Conservation (phyloP, 345 rosid genomes). For the Pistacia integerrima region DNA sequence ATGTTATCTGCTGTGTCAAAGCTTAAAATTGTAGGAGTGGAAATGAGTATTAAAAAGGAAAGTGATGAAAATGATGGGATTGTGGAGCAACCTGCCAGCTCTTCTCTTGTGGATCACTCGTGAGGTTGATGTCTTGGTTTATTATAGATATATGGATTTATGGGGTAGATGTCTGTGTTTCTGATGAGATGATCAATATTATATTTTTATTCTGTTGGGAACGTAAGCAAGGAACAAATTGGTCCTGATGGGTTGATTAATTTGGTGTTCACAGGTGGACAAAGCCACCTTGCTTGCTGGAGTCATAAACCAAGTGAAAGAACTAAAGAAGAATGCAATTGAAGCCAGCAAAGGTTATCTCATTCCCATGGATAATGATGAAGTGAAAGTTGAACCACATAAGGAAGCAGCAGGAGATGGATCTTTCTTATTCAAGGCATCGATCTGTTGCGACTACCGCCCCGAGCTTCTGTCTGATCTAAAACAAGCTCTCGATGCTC, state of each 20-base stretch:
- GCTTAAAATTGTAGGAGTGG: conserved; percentile 17
- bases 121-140: conserved; percentile 5
- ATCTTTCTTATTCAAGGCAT: conserved; percentile 38
- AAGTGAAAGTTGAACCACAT: conserved; percentile 48
- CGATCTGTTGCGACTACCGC: conserved; percentile 56
- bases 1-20: conserved; percentile 8
- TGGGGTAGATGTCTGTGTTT: background rate
- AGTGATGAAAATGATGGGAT: conserved; percentile 2
- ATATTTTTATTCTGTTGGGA: conserved; percentile 1
- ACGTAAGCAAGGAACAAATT: background rate
- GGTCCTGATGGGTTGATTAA: background rate
- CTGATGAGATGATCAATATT: conserved; percentile 4
- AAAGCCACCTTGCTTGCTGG: conserved; percentile 73
- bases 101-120: conserved; percentile 1
- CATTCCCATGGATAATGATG: conserved; percentile 56
- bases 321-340: conserved; percentile 45
- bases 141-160: background rate
- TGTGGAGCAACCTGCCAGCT: conserved; percentile 22
- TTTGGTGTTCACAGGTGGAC: conserved; percentile 53
- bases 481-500: conserved; percentile 47
- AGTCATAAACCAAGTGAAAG: conserved; percentile 54
- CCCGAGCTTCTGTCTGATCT: conserved; percentile 55
- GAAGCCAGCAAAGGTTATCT: conserved; percentile 51
- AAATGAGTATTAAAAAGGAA: background rate
- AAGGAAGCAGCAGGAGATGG: conserved; percentile 25